Base-by-base conservation (phyloP, 345 rosid genomes). In the Melastoma malabathricum region DNA sequence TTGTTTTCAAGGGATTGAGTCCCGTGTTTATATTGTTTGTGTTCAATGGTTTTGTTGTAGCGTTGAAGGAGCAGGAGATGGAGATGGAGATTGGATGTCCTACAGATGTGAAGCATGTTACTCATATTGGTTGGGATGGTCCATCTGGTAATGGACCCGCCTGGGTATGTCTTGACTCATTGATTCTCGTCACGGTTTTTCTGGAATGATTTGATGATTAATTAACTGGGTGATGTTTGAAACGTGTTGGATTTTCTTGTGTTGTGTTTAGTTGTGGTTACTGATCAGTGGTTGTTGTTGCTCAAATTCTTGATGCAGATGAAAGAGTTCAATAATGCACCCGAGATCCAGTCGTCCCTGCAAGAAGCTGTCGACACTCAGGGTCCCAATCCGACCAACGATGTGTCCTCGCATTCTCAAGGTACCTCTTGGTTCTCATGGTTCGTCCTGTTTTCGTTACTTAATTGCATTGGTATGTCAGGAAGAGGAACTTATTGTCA, bases 71-170 rank as follows among this genome's bases (percentile, higher is more conserved):
- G 58, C 67, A 78, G 45, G 89, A 64, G 76, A 68, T 76, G 78
- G 78, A 89, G 69, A 69, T 76, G 78, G 78, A 89, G 69, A 89
- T 89, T 62, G 95, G 97, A 66, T 83, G 65, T 46, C 97, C 93
- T 9, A 85, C 95, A 52, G 93, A 89, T 74, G 95, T 89, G 18
- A 89, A 83, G 68, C 97, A 89, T 64, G 89, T 85, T 59, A 78
- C 95, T 43, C 93, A 85, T 55, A 82, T 89, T 61, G 95, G 95
- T 1, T 78, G 81, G 87, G 93, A 89, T 41, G 89, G 89, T 43
- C 64, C 74, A 43, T 71, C 95, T 55, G 79, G 83, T 23, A 59
- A 57, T 63, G 76, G 83, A 43, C 97, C 97, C 46, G 84, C 70
- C 67, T 89, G 97, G 95, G 97, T 89, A 79, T 59, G 89, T 65